Percentiles rank a stretch among this genome's conserved stretches.
These are phyloP conservation scores for Pseudoneurospora amorphoporcata DNA, from an alignment of 495 filamentous ascomycete genomes.

Conservation along the genomic window DNA sequence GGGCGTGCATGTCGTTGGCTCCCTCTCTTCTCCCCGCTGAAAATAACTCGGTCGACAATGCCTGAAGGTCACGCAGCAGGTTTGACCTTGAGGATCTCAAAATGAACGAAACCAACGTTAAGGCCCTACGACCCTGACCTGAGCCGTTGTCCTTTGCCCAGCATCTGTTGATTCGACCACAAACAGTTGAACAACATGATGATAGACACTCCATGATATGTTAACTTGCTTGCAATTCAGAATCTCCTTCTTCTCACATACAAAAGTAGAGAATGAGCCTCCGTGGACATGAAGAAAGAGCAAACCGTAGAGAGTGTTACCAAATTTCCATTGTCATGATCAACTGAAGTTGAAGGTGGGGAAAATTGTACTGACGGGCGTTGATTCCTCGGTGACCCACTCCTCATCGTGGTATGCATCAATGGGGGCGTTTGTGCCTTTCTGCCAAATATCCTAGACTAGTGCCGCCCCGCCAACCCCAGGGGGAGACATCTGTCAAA, in stretches of 20 bases:
- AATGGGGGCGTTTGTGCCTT: conserved; percentile 1
- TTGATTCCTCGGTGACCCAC: neutral
- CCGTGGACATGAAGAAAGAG: neutral
- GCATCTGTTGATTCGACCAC: neutral
- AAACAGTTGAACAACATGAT: neutral
- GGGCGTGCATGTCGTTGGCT: neutral
- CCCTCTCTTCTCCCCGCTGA: neutral
- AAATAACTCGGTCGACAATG: neutral
- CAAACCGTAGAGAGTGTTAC: neutral
- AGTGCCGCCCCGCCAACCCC: neutral
- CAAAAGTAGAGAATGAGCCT: neutral
- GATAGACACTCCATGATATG: neutral
- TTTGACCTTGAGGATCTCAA: neutral
- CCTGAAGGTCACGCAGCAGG: neutral
- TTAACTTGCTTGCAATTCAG: neutral
- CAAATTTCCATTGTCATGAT: neutral
- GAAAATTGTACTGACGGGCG: neutral
- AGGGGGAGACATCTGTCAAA: neutral
- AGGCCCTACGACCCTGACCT: neutral
- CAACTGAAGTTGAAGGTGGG: neutral
- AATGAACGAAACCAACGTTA: neutral
- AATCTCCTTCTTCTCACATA: neutral
- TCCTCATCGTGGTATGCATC: conserved; percentile 3
- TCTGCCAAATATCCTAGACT: neutral
- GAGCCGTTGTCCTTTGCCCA: neutral